Evolutionary conservation across 2,329 filamentous ascomycete species (phyloP), one percentile per base, ranked within the genome.

Genomic region (Phoma sp.): DNA sequence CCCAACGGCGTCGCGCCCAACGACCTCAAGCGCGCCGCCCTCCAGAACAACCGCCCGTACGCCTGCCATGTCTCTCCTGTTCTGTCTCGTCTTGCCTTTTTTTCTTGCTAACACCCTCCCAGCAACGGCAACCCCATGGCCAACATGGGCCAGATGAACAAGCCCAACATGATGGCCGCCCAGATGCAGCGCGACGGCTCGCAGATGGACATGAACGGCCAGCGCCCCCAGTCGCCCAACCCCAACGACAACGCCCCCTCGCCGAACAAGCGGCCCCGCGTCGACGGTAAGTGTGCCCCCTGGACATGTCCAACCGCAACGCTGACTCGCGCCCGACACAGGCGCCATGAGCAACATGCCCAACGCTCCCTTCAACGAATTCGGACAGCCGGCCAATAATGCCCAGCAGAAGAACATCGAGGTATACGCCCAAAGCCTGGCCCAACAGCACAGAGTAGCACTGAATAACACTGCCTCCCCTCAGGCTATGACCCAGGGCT

Each of bases 111-210:
- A 67, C 60, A 15, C 12, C 10, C 51, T 40, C 33, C 52, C 52
- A 72, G 67, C 39, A 63, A 66, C 53, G 64, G 62, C 39, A 70
- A 71, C 48, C 67, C 68, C 47, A 87, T 94, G 81, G 85, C 86
- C 41, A 86, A 90, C 77, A 80, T 91, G 60, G 85, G 87, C 61
- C 84, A 87, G 60, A 80, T 78, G 68, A 73, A 73, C 57, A 72
- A 70, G 48, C 76, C 80, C 60, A 78, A 82, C 66, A 84, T 85
- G 74, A 88, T 92, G 77, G 87, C 70, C 38, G 70, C 88, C 53
- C 87, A 90, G 73, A 96, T 96, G 90, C 90, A 94, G 74, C 85
- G 92, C 57, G 92, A 96, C 68, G 90, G 91, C 49, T 94, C 91
- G 15, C 88, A 89, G 60, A 92, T 95, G 85, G 92, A 96, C 67